These are phyloP conservation scores for Fusarium subtropicale DNA, from an alignment of 2,329 filamentous ascomycete genomes.

Conservation along the genomic window DNA sequence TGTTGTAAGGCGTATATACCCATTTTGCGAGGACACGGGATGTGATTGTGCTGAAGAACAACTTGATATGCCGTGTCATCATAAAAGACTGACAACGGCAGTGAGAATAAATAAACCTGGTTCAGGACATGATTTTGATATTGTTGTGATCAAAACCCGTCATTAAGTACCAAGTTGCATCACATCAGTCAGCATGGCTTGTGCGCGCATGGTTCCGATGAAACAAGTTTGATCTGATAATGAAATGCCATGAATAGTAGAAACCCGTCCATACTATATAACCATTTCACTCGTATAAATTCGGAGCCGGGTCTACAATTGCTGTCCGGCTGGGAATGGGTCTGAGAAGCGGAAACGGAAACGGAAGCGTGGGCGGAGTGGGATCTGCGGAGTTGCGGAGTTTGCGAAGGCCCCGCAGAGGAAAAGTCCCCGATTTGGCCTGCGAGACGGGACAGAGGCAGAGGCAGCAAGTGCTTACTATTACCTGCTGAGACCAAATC, in stretches of 20 bases:
- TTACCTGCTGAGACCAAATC: slow-evolving; percentile 7
- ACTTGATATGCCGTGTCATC: neutral
- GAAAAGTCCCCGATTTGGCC: slow-evolving; percentile 30
- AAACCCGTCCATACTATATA: neutral
- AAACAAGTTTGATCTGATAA: slow-evolving; percentile 19
- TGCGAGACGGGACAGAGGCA: slow-evolving; percentile 27
- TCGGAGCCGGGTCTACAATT: slow-evolving; percentile 46
- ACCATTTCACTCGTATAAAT: neutral
- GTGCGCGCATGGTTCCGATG: neutral
- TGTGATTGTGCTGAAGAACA: slow-evolving; percentile 13
- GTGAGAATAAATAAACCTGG: neutral
- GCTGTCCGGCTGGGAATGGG: neutral
- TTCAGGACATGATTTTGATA: neutral
- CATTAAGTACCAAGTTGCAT: neutral
- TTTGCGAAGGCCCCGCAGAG: slow-evolving; percentile 30
- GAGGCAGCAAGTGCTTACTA: slow-evolving; percentile 11
- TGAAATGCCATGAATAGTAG: neutral
- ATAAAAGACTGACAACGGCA: neutral
- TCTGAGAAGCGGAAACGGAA: slow-evolving; percentile 1
- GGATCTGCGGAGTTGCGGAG: slow-evolving; percentile 50
- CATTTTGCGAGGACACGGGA: slow-evolving; percentile 44
- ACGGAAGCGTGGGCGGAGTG: slow-evolving; percentile 29
- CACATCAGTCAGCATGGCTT: no score
- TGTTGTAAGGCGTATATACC: slow-evolving; percentile 51
- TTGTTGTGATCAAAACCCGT: neutral